phyloP scores from a whole-genome alignment of 164 flowering plant genomes.

The Paratinospora sagittata region DNA sequence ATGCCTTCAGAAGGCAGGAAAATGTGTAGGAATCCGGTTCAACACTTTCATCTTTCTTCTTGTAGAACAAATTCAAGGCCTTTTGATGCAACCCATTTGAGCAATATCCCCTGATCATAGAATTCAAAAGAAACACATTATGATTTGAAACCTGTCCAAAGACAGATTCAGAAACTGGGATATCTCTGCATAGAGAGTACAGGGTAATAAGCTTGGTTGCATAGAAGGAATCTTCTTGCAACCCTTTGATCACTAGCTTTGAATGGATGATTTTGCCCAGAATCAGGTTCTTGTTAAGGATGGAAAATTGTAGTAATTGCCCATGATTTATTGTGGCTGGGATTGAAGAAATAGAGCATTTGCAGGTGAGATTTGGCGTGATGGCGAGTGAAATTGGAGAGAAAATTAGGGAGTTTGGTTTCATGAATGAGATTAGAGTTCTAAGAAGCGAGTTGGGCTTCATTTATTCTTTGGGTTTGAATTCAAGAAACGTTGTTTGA shows the following conservation, averaged over 20 bases:
- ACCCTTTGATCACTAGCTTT: slow-evolving; percentile 19
- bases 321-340: slow-evolving; percentile 6
- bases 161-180: slow-evolving; percentile 15
- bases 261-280: slow-evolving; percentile 25
- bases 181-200: slow-evolving; percentile 16
- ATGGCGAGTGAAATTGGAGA: not conserved
- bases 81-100: slow-evolving; percentile 23
- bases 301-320: slow-evolving; percentile 17
- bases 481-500: too few relatives aligned
- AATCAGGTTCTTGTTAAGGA: slow-evolving; percentile 12
- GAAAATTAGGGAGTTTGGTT: too few relatives aligned
- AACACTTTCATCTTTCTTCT: slow-evolving; percentile 12
- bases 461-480: too few relatives aligned
- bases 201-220: slow-evolving; percentile 22
- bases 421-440: not conserved
- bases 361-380: slow-evolving; percentile 4
- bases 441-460: too few relatives aligned
- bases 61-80: slow-evolving; percentile 22
- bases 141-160: slow-evolving; percentile 10
- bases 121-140: slow-evolving; percentile 22
- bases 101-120: slow-evolving; percentile 29
- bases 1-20: slow-evolving; percentile 24
- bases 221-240: slow-evolving; percentile 22
- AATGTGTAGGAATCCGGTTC: slow-evolving; percentile 29
- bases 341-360: slow-evolving; percentile 1